These are phyloP conservation scores for Forsythia suspensa DNA, from an alignment of 257 asterid species.

Conservation along the genomic window DNA sequence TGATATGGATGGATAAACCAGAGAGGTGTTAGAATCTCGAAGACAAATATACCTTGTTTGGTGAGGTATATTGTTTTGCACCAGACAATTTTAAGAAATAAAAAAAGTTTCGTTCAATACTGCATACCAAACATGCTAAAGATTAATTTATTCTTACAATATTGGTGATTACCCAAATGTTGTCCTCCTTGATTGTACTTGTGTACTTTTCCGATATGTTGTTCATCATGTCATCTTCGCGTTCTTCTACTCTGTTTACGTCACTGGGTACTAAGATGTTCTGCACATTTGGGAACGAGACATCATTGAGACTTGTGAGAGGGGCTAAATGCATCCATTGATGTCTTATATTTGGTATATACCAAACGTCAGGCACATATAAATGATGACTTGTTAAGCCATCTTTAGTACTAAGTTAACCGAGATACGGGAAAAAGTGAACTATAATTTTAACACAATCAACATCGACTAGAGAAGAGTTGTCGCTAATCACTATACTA, in stretches of 20 bases:
- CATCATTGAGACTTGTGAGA: neutral
- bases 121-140: neutral
- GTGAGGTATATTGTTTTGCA: neutral
- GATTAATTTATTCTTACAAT: neutral
- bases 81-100: neutral
- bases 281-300: constrained; percentile 15
- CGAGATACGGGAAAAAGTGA: too few relatives aligned
- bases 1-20: neutral
- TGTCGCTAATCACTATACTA: neutral
- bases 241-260: constrained; percentile 20
- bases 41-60: neutral
- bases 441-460: too few relatives aligned
- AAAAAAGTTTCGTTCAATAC: too few relatives aligned
- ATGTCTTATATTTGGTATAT: neutral
- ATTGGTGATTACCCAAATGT: constrained; percentile 32
- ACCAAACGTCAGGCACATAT: neutral
- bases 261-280: constrained; percentile 20
- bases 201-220: constrained; percentile 5
- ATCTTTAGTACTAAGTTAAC: constrained; percentile 1
- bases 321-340: neutral
- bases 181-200: constrained; percentile 28
- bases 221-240: constrained; percentile 4
- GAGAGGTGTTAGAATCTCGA: neutral
- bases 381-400: constrained; percentile 1
- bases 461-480: constrained; percentile 1